Conservation (phyloP, 495 filamentous ascomycete species). For the Daldinia caldariorum region DNA sequence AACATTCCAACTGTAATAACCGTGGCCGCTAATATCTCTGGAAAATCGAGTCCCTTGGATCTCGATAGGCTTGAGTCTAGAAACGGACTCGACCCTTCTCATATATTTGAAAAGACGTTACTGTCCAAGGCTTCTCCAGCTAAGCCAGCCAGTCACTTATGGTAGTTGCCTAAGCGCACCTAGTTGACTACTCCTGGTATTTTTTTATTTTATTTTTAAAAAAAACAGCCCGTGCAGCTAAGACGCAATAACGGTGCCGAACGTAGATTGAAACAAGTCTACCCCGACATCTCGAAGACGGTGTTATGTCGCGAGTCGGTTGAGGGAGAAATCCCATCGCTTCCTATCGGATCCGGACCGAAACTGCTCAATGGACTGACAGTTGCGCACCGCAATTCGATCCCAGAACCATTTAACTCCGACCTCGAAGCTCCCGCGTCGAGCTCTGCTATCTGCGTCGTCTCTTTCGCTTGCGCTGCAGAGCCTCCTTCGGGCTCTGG, state of each 20-base stretch:
- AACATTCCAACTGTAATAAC: too few relatives aligned
- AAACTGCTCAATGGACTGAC: constrained; percentile 1
- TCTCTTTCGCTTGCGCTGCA: background rate
- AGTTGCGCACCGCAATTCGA: background rate
- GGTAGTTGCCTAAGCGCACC: background rate
- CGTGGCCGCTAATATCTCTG: background rate
- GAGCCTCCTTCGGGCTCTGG: constrained; percentile 7
- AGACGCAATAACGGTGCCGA: background rate
- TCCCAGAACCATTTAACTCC: background rate
- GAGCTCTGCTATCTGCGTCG: constrained; percentile 16
- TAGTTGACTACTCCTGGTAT: background rate
- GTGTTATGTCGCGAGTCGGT: background rate
- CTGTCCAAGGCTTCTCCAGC: background rate
- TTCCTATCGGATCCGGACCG: background rate
- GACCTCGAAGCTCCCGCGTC: constrained; percentile 8
- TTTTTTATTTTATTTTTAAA: too few relatives aligned
- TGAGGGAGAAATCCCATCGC: constrained; percentile 6
- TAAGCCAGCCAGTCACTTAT: background rate
- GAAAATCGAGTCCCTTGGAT: background rate
- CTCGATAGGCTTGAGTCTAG: background rate
- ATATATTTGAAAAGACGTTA: background rate
- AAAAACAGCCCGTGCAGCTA: background rate
- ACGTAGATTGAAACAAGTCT: background rate
- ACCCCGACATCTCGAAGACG: background rate
- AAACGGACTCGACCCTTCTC: background rate